Conservation (phyloP, 2,329 filamentous ascomycete genomes). For the Sporothrix luriei region DNA sequence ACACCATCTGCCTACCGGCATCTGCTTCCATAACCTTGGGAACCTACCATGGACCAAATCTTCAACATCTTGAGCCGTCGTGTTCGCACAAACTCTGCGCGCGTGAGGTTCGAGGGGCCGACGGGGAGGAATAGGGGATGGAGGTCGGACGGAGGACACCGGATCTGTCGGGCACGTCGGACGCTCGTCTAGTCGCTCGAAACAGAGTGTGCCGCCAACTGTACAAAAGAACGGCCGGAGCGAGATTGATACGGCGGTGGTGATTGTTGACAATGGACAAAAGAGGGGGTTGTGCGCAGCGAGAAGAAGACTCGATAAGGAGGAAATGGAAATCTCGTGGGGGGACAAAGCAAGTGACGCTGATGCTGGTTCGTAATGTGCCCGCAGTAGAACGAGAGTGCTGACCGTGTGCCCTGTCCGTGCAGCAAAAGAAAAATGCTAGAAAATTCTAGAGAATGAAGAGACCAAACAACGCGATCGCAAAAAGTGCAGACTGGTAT, state of each 20-base stretch:
- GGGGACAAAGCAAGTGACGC: neutral
- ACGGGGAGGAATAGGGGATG: neutral
- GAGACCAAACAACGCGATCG: neutral
- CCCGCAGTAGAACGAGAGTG: neutral
- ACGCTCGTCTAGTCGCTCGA: neutral
- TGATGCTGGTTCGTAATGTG: neutral
- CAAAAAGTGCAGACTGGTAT: neutral
- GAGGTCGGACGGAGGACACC: neutral
- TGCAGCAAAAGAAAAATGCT: neutral
- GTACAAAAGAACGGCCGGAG: neutral
- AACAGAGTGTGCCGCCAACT: neutral
- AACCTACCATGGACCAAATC: slow-evolving; percentile 93
- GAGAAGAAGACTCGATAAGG: slow-evolving; percentile 3
- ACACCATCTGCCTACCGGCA: too few relatives aligned
- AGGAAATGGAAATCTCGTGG: neutral
- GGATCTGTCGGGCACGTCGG: neutral
- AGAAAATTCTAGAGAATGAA: too few relatives aligned
- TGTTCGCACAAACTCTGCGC: slow-evolving; percentile 2
- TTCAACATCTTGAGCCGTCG: slow-evolving; percentile 77
- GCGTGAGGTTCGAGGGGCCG: neutral
- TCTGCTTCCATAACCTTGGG: slow-evolving; percentile 32
- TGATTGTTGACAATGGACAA: neutral
- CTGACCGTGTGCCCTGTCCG: neutral
- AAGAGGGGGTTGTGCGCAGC: neutral
- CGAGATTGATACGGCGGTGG: neutral